Conservation (phyloP, 257 asterid genomes). For the Petrea volubilis region DNA sequence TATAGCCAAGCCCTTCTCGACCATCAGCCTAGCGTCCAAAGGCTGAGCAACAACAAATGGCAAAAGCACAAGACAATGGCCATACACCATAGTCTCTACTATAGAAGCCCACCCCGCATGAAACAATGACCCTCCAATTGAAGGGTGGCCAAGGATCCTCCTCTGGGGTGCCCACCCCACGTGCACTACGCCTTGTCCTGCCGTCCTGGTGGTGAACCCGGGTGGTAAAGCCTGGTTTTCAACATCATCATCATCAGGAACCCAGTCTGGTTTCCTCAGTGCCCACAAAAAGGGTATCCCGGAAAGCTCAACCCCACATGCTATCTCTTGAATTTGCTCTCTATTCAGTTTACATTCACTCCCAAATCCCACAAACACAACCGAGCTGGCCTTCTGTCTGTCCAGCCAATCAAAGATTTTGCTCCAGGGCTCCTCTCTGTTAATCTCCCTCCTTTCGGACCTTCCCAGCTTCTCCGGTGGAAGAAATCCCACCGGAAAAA, state of each 20-base stretch:
- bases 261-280: conserved; percentile 23
- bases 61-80: conserved; percentile 24
- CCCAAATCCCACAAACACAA: conserved; percentile 35
- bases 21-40: conserved; percentile 38
- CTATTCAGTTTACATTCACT: conserved; percentile 20
- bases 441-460: no score
- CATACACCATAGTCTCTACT: conserved; percentile 28
- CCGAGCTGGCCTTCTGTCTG: background rate
- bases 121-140: conserved; percentile 29
- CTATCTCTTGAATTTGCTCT: conserved; percentile 35
- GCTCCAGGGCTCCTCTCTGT: conserved; percentile 21
- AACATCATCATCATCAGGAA: background rate
- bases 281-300: no score
- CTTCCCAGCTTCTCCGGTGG: conserved; percentile 15
- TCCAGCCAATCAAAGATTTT: conserved; percentile 2
- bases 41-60: conserved; percentile 42
- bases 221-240: conserved; percentile 1
- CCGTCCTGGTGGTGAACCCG: conserved; percentile 10
- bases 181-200: conserved; percentile 30
- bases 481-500: conserved; percentile 35
- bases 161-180: conserved; percentile 48
- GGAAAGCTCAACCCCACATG: conserved; percentile 31
- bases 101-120: conserved; percentile 42
- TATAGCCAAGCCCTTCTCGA: conserved; percentile 38
- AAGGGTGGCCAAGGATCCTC: conserved; percentile 44